A percentile compares a stretch with the other conserved stretches of the same genome.
phyloP scores from a whole-genome alignment of 164 flowering plant species.

The Tinospora cordifolia region DNA sequence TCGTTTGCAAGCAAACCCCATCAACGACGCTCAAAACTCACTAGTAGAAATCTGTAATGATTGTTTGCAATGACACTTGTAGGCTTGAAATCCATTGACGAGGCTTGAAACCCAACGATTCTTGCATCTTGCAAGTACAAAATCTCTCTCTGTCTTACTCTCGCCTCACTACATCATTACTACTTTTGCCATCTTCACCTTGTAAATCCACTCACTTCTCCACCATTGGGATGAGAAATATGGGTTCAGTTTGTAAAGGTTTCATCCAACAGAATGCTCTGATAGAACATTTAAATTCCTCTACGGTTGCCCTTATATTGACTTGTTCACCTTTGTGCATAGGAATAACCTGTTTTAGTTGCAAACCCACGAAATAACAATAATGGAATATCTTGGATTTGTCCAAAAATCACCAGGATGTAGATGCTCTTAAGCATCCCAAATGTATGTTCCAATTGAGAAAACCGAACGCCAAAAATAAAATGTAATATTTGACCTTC shows the following conservation, averaged over 20 bases:
- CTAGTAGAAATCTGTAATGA: too few species aligned
- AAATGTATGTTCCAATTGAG: conserved; percentile 31
- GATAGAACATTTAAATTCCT: conserved; percentile 67
- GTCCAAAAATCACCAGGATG: conserved; percentile 58
- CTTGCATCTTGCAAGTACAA: too few species aligned
- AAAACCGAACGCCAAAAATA: background rate
- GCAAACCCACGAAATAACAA: conserved; percentile 82
- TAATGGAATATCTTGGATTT: conserved; percentile 48
- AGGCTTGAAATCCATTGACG: too few species aligned
- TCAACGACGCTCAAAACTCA: too few species aligned
- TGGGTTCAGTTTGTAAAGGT: conserved; percentile 11
- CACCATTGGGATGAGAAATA: conserved; percentile 15
- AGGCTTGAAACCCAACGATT: too few species aligned
- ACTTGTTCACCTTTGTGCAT: conserved; percentile 56
- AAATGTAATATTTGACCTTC: conserved; percentile 37
- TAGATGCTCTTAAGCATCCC: conserved; percentile 81
- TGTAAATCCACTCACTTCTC: conserved; percentile 15
- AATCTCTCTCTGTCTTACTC: too few species aligned
- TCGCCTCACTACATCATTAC: too few species aligned
- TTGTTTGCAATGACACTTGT: too few species aligned
- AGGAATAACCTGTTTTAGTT: conserved; percentile 61
- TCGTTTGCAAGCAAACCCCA: too few species aligned
- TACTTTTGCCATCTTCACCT: too few species aligned
- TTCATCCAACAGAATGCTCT: conserved; percentile 40
- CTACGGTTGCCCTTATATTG: conserved; percentile 76